Percentiles rank a stretch among this genome's conserved stretches.
phyloP scores from a whole-genome alignment of 768 basidiomycete species.

The Tulasnella sp. region DNA sequence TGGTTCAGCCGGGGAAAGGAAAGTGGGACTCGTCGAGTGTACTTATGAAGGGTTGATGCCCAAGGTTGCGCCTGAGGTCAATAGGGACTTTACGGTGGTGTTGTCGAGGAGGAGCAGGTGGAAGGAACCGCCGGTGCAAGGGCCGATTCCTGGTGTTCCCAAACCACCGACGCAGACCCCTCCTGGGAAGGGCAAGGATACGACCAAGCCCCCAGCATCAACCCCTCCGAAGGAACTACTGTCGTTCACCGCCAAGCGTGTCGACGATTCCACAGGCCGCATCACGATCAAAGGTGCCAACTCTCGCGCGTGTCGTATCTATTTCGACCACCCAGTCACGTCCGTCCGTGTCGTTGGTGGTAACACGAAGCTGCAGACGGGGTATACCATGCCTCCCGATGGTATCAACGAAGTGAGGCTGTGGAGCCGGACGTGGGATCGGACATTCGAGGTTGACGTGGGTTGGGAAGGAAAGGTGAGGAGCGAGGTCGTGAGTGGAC shows the following conservation, averaged over 20 bases:
- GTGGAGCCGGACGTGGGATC: constrained; percentile 53
- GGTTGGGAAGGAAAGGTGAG: constrained; percentile 31
- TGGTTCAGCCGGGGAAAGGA: constrained; percentile 24
- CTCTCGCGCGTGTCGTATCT: constrained; percentile 51
- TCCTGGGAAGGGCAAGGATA: too few species aligned
- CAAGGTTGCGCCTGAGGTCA: constrained; percentile 18
- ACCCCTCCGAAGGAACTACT: constrained; percentile 31
- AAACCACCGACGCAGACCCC: too few species aligned
- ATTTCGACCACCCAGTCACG: constrained; percentile 41
- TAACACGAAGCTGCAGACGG: constrained; percentile 32
- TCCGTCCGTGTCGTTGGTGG: constrained; percentile 33
- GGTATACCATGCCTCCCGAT: constrained; percentile 30
- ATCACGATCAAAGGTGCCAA: constrained; percentile 45
- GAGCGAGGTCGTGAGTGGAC: constrained; percentile 28
- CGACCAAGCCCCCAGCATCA: too few species aligned
- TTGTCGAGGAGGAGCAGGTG: background rate
- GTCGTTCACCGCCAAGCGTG: constrained; percentile 31
- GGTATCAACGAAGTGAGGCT: constrained; percentile 36
- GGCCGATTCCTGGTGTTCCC: too few species aligned
- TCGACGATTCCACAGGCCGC: constrained; percentile 34
- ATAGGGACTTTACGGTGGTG: background rate
- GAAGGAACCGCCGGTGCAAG: too few species aligned
- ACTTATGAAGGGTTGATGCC: constrained; percentile 38
- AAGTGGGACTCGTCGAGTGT: constrained; percentile 26
- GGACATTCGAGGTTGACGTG: constrained; percentile 42